Percentiles rank a stretch among this genome's conserved stretches.
These are phyloP conservation scores for Penicillium macrosclerotiorum DNA, from an alignment of 495 filamentous ascomycete species.

Conservation along the genomic window DNA sequence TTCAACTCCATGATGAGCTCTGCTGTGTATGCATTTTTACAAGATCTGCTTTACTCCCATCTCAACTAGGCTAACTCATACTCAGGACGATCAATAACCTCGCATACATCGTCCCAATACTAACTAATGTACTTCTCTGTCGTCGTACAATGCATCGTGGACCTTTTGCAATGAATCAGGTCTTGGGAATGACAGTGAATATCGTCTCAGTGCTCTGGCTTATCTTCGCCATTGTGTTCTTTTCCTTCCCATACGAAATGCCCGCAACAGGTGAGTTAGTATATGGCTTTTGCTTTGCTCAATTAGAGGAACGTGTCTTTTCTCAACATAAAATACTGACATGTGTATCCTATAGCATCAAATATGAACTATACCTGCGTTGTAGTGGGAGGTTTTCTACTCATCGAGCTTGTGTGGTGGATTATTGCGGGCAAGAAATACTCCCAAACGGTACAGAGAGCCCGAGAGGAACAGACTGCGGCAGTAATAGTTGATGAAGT, in stretches of 20 bases:
- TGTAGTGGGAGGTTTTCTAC: slow-evolving; percentile 56
- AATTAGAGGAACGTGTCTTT: too few species aligned
- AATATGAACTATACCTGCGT: slow-evolving; percentile 74
- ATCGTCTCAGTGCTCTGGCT: slow-evolving; percentile 34
- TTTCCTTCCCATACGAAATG: slow-evolving; percentile 66
- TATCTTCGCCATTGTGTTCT: slow-evolving; percentile 56
- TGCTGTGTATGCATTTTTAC: slow-evolving; percentile 30
- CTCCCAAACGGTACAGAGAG: slow-evolving; percentile 26
- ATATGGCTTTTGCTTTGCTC: too few species aligned
- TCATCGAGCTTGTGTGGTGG: slow-evolving; percentile 43
- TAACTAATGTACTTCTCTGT: slow-evolving; percentile 33
- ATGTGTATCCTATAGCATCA: slow-evolving; percentile 20
- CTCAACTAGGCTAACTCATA: slow-evolving; percentile 1
- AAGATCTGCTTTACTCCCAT: neutral
- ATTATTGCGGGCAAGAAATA: slow-evolving; percentile 36
- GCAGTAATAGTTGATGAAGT: slow-evolving; percentile 1
- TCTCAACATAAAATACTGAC: too few species aligned
- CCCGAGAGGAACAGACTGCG: slow-evolving; percentile 29
- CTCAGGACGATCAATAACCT: slow-evolving; percentile 37
- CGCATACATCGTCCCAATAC: slow-evolving; percentile 33
- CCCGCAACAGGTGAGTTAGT: slow-evolving; percentile 42
- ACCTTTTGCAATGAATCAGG: slow-evolving; percentile 28
- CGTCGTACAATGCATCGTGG: slow-evolving; percentile 36
- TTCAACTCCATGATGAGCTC: slow-evolving; percentile 72
- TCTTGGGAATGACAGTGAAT: slow-evolving; percentile 34